Conservation (phyloP, 2,329 filamentous ascomycete genomes). For the Alternaria arborescens region DNA sequence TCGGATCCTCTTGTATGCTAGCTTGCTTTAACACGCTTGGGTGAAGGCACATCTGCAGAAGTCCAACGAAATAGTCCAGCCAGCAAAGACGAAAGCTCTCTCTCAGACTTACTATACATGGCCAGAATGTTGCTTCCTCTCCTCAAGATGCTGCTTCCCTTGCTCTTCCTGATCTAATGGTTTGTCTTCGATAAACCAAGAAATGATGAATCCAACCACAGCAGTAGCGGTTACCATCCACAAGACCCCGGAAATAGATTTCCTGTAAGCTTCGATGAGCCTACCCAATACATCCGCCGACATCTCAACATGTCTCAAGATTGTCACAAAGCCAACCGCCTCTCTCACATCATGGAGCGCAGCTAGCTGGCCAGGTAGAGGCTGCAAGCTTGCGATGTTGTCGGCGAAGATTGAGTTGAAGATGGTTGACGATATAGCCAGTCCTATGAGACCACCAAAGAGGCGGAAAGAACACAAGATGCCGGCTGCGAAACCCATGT, state of each 20-base stretch:
- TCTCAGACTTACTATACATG: rapidly evolving
- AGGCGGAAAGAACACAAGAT: conserved; percentile 48
- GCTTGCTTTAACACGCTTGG: too few relatives aligned
- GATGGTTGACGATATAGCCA: conserved; percentile 46
- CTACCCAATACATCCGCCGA: neutral
- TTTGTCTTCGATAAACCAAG: too few relatives aligned
- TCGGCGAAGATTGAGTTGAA: conserved; percentile 35
- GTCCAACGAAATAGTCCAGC: too few relatives aligned
- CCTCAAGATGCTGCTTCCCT: too few relatives aligned
- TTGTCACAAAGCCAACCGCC: conserved; percentile 19
- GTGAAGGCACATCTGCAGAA: too few relatives aligned
- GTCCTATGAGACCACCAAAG: conserved; percentile 51
- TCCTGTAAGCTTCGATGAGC: neutral
- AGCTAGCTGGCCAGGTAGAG: conserved; percentile 8
- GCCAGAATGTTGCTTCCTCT: too few relatives aligned
- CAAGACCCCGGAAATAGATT: too few relatives aligned
- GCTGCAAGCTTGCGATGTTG: neutral
- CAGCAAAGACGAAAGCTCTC: too few relatives aligned
- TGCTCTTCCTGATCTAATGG: too few relatives aligned
- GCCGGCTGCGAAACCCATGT: conserved; percentile 48
- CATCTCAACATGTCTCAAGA: neutral
- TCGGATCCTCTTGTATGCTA: too few relatives aligned
- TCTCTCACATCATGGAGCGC: conserved; percentile 3
- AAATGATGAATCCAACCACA: too few relatives aligned
- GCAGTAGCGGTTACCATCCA: too few relatives aligned